Evolutionary conservation across 2,329 filamentous ascomycete species (phyloP), one percentile per base, ranked within the genome.

Genomic region (Didymella pinodella): DNA sequence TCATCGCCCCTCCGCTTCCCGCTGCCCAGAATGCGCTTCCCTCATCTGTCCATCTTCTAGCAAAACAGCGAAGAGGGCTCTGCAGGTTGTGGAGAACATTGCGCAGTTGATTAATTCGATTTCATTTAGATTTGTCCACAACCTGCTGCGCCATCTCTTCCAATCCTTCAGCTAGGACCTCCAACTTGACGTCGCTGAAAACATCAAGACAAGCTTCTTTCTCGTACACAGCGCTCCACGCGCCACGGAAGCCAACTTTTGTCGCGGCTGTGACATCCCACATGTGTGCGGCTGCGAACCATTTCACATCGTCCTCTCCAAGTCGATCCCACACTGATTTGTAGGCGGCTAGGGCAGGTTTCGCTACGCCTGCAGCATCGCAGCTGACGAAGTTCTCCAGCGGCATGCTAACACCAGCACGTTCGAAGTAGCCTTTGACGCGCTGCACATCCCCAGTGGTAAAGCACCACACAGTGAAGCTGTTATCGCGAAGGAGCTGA

Each of bases 231-330:
- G 81, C 79, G 62, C 82, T 84, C 70, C 84, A 87, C 0, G 85
- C 84, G 7, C 82, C 82, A 51, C 79, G 80, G 67, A 86, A 71
- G 62, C 83, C 83, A n/a, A 78, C 78, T 54, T 76, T 78, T 47
- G 77, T 78, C 8, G 85, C 84, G 3, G 83, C 82, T 18, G 79
- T 78, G 1, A 84, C 84, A 75, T 87, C 85, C 85, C 85, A 87
- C 78, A 84, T 83, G 72, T 87, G 85, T 22, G 84, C 85, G 1
- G 85, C 85, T 0, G 83, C 85, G 68, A 86, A 86, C 84, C 84
- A 86, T 45, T 78, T 79, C 59, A 71, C 60, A 43, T 81, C 67
- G 2, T 64, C 74, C 20, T 34, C 20, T 0, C 75, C 71, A 54
- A 85, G 79, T 48, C 68, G 71, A n/a, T 77, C 76, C 32, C 82